Conservation (phyloP, 352 stramenopile species). For the Blastocystis sp. region DNA sequence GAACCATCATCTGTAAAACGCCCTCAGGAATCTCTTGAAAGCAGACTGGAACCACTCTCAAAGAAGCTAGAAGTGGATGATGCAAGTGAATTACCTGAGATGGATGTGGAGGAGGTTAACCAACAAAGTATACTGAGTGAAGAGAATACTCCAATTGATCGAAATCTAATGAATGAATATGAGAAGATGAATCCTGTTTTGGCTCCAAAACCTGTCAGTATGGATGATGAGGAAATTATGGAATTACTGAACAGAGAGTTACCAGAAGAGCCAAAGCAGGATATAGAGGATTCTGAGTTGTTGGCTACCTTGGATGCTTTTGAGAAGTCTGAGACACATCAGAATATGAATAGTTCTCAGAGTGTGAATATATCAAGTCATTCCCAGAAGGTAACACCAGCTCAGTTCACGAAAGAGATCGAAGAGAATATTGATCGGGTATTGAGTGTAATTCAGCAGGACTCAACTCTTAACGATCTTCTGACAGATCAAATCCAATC, state of each 20-base stretch:
- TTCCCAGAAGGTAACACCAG: no score
- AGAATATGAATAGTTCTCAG: no score
- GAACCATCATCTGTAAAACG: neutral
- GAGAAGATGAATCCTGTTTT: neutral
- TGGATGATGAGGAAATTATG: constrained; percentile 40
- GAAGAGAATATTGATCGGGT: neutral
- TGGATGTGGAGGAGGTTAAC: neutral
- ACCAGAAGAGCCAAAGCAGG: neutral
- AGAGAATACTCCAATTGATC: neutral
- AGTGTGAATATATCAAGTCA: no score
- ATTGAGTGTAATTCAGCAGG: neutral
- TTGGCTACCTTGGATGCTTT: neutral
- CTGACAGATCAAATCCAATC: neutral
- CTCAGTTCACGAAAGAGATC: neutral
- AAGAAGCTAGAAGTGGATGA: neutral
- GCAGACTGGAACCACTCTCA: neutral
- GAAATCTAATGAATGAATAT: constrained; percentile 49
- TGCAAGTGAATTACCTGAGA: neutral
- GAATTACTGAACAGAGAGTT: neutral
- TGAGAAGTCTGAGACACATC: neutral
- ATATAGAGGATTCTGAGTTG: neutral
- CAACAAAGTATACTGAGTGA: neutral
- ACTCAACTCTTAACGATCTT: neutral
- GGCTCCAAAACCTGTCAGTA: neutral
- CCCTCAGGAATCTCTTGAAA: neutral